Conservation (phyloP, 345 rosid genomes). For the Turnera subulata region DNA sequence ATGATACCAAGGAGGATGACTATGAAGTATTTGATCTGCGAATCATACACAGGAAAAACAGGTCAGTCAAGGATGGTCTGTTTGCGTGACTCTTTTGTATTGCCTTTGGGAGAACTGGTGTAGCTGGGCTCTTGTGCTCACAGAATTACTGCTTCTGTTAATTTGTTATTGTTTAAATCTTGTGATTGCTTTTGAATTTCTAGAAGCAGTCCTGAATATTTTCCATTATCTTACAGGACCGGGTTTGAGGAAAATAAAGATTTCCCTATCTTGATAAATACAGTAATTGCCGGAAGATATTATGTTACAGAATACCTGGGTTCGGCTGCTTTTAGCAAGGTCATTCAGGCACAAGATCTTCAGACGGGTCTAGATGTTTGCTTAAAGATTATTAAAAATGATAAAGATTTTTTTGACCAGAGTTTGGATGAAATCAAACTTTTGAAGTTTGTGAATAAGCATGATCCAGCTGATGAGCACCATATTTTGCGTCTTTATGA, state of each 20-base stretch:
- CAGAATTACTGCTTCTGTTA: neutral
- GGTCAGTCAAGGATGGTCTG: slow-evolving; percentile 36
- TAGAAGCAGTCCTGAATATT: slow-evolving; percentile 18
- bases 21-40: slow-evolving; percentile 77
- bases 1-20: slow-evolving; percentile 46
- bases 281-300: slow-evolving; percentile 81
- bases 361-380: slow-evolving; percentile 69
- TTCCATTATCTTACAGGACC: slow-evolving; percentile 57
- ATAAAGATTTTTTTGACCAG: slow-evolving; percentile 95
- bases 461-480: slow-evolving; percentile 76
- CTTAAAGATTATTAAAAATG: slow-evolving; percentile 93
- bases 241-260: slow-evolving; percentile 94
- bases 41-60: slow-evolving; percentile 86
- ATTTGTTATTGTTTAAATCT: slow-evolving; percentile 14
- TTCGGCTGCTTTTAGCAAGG: slow-evolving; percentile 95
- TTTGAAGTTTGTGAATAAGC: slow-evolving; percentile 76
- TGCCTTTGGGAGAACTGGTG: neutral
- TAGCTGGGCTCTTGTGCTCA: neutral
- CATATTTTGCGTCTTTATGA: slow-evolving; percentile 90
- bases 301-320: slow-evolving; percentile 84
- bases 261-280: slow-evolving; percentile 62
- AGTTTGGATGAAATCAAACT: slow-evolving; percentile 97
- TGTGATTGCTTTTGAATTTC: slow-evolving; percentile 11
- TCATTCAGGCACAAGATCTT: slow-evolving; percentile 88
- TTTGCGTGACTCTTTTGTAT: neutral